Conservation (phyloP, 345 rosid genomes). For the Arabidopsis suecica region DNA sequence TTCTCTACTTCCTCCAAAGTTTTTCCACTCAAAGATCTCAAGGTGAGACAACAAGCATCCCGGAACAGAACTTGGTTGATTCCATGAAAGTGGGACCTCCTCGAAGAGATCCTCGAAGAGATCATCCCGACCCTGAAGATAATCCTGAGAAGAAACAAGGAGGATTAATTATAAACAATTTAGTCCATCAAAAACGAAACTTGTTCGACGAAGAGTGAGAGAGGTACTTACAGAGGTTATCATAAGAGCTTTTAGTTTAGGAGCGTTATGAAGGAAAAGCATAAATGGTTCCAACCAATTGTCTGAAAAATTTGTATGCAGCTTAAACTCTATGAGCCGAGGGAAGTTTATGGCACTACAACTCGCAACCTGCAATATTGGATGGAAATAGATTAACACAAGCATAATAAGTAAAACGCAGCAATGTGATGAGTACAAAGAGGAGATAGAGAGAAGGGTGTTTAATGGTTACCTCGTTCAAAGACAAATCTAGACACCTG, state of each 20-base stretch:
- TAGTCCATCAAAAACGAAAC: neutral
- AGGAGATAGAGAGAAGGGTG: neutral
- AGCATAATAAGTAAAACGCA: neutral
- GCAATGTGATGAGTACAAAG: neutral
- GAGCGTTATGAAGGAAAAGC: slow-evolving; percentile 22
- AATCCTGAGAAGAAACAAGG: neutral
- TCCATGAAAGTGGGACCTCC: slow-evolving; percentile 4
- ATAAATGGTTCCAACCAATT: slow-evolving; percentile 15
- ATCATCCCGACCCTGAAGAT: no score
- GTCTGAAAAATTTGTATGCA: neutral
- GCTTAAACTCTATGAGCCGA: neutral
- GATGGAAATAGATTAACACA: neutral
- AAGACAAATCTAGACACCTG: neutral
- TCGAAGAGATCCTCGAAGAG: no score
- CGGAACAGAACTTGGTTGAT: slow-evolving; percentile 25
- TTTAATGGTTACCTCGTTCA: neutral
- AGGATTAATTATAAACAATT: neutral
- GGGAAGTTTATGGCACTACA: slow-evolving; percentile 14
- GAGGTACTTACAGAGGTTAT: slow-evolving; percentile 3
- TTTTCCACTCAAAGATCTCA: neutral
- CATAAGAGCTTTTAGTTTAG: slow-evolving; percentile 22
- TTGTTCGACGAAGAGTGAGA: neutral
- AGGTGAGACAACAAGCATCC: slow-evolving; percentile 22
- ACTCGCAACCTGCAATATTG: neutral
- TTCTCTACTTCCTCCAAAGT: neutral